Evolutionary conservation across 2,329 filamentous ascomycete genomes (phyloP), one percentile per base, ranked within the genome.

Genomic region (Cytospora schulzeri): DNA sequence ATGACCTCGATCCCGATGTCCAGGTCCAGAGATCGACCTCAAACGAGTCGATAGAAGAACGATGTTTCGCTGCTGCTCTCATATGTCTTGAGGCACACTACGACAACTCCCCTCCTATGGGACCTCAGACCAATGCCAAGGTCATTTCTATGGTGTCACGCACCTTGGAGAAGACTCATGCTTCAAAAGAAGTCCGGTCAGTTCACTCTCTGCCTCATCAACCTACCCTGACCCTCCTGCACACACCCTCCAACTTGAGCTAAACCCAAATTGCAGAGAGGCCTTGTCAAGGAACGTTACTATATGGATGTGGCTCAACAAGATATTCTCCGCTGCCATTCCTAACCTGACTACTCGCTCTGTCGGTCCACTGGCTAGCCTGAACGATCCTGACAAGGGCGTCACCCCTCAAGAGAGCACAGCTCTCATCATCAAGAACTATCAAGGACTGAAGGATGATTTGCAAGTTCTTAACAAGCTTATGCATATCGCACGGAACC

Each of bases 401-500:
- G 81, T 85, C 61, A 85, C 82, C n/a, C 81, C 85, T 2, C 83
- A 85, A 41, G 86, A 89, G 73, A 87, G 85, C 73, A 87, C 85
- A 1, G 80, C 82, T 19, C 76, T 89, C 45, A 88, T 89, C 66
- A 80, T 88, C 41, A 85, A 85, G 75, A 87, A 89, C 72, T 85
- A 88, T 70, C 79, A 78, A 7, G 78, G 79, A 29, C 79, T 89
- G 65, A 86, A 87, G 70, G 85, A 88, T 65, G 86, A 89, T 64
- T 75, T 89, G 63, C 83, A 85, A 60, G 83, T 86, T 64, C 78
- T 89, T 60, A 88, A 88, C 77, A 88, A 88, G 76, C 77, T 89
- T 64, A 85, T 89, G 83, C 85, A 88, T 66, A 87, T 89, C 70
- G 85, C 86, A 1, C 78, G 87, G 57, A 89, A 89, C 68, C 77